A percentile compares a stretch with the other conserved stretches of the same genome.
Conservation (phyloP, 352 stramenopile species). For the Globisporangium nunn region DNA sequence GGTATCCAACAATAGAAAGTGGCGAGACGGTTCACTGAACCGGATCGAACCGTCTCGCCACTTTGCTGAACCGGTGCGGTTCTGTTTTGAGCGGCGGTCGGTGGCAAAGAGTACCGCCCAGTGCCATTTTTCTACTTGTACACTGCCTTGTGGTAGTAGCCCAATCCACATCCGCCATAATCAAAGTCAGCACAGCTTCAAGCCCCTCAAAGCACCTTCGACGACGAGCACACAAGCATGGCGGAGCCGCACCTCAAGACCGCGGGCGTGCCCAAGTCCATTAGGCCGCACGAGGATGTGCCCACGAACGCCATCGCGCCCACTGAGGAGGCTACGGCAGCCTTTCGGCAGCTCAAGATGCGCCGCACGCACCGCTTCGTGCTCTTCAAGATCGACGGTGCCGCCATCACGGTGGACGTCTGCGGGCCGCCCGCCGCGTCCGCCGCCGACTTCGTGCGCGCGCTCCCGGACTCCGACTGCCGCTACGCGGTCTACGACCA, state of each 20-base stretch:
- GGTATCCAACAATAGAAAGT: too few relatives aligned
- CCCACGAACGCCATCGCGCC: slow-evolving; percentile 64
- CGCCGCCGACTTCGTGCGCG: slow-evolving; percentile 44
- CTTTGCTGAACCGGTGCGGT: too few relatives aligned
- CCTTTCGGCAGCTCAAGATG: slow-evolving; percentile 89
- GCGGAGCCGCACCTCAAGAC: slow-evolving; percentile 84
- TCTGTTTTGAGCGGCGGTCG: too few relatives aligned
- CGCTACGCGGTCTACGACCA: slow-evolving; percentile 87
- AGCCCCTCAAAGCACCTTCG: background rate
- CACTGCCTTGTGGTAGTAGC: too few relatives aligned
- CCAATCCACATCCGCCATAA: too few relatives aligned
- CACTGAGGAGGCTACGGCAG: slow-evolving; percentile 39
- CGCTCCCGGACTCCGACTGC: slow-evolving; percentile 76
- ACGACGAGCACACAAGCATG: slow-evolving; percentile 22
- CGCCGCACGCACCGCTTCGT: slow-evolving; percentile 80
- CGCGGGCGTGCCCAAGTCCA: slow-evolving; percentile 64
- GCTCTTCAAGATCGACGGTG: slow-evolving; percentile 75
- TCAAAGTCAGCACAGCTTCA: background rate
- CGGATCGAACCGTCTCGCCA: too few relatives aligned
- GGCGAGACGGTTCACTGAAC: too few relatives aligned
- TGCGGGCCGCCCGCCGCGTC: slow-evolving; percentile 39
- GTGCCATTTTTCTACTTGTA: too few relatives aligned
- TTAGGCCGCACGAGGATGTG: slow-evolving; percentile 70
- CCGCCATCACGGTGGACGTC: slow-evolving; percentile 56
- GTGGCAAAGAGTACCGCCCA: too few relatives aligned